Evolutionary conservation across 371 early-diverging fungal genomes (phyloP).

Genomic region (Mortierella sp.): DNA sequence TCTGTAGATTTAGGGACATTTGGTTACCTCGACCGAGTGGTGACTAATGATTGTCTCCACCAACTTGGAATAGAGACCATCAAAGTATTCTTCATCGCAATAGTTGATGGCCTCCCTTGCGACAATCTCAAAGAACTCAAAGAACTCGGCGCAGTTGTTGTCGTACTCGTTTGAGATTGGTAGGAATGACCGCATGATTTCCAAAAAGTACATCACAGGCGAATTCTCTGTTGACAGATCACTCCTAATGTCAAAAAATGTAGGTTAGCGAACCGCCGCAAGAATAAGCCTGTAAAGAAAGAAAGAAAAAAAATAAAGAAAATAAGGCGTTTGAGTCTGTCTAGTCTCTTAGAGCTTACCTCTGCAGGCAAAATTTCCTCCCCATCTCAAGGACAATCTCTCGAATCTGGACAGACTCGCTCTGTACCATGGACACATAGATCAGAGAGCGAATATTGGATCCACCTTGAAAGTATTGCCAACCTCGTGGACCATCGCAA

Average conservation of each 20-base stretch:
- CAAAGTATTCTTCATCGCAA: slow-evolving; percentile 29
- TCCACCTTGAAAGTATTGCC: slow-evolving; percentile 44
- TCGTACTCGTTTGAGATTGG: slow-evolving; percentile 53
- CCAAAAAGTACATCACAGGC: slow-evolving; percentile 51
- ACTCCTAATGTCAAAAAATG: slow-evolving; percentile 4
- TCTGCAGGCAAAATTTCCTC: slow-evolving; percentile 41
- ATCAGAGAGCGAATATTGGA: slow-evolving; percentile 48
- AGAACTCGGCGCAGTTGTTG: slow-evolving; percentile 54
- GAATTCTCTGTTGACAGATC: slow-evolving; percentile 7
- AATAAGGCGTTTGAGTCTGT: too few species aligned
- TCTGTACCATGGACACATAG: slow-evolving; percentile 50
- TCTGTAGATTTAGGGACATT: not conserved
- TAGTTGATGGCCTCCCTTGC: slow-evolving; percentile 33
- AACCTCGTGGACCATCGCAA: slow-evolving; percentile 40
- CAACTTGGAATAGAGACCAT: slow-evolving; percentile 23
- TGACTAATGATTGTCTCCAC: slow-evolving; percentile 50
- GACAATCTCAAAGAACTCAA: slow-evolving; percentile 52
- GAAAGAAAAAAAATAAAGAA: not conserved
- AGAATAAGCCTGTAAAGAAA: not conserved
- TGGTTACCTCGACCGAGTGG: slow-evolving; percentile 52
- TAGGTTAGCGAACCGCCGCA: not conserved
- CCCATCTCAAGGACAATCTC: slow-evolving; percentile 50
- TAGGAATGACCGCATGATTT: slow-evolving; percentile 52
- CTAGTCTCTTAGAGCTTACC: slow-evolving; percentile 7
- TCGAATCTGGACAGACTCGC: slow-evolving; percentile 54